Evolutionary conservation across 2,329 filamentous ascomycete genomes (phyloP).

Genomic region (Penicillium sp.): DNA sequence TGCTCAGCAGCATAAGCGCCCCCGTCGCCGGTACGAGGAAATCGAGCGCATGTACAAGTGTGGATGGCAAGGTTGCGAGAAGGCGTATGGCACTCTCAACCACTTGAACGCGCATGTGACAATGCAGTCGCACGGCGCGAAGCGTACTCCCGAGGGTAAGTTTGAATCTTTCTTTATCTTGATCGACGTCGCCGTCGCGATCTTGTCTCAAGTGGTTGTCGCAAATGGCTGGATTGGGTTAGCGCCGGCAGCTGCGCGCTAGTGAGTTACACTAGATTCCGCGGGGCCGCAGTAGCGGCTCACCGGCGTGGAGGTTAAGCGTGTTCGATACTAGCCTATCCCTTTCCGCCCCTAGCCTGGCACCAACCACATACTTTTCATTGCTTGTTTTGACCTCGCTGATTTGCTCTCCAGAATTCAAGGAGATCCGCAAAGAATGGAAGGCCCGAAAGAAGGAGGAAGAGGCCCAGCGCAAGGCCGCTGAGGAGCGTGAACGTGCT

Average conservation of each 20-base stretch:
- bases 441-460: slow-evolving; percentile 99
- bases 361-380: neutral
- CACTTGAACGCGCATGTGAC: slow-evolving; percentile 97
- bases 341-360: slow-evolving; percentile 14
- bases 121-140: slow-evolving; percentile 94
- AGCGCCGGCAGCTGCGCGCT: slow-evolving; percentile 38
- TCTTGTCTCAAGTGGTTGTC: slow-evolving; percentile 22
- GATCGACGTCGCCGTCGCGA: neutral
- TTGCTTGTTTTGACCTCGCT: neutral
- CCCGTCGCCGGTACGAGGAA: slow-evolving; percentile 89
- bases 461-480: slow-evolving; percentile 81
- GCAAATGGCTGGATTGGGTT: slow-evolving; percentile 41
- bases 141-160: slow-evolving; percentile 96
- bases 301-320: slow-evolving; percentile 48
- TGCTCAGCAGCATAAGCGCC: slow-evolving; percentile 94
- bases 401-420: slow-evolving; percentile 70
- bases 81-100: slow-evolving; percentile 96
- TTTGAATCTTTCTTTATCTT: slow-evolving; percentile 9
- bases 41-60: slow-evolving; percentile 99
- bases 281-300: slow-evolving; percentile 56
- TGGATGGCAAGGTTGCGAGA: slow-evolving; percentile 97
- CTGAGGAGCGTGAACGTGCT: slow-evolving; percentile 77
- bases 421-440: slow-evolving; percentile 98
- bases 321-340: slow-evolving; percentile 23
- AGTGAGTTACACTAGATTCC: slow-evolving; percentile 51